These are phyloP conservation scores for Cylindrotheca closterium DNA, from an alignment of 108 stramenopile species.

Conservation along the genomic window DNA sequence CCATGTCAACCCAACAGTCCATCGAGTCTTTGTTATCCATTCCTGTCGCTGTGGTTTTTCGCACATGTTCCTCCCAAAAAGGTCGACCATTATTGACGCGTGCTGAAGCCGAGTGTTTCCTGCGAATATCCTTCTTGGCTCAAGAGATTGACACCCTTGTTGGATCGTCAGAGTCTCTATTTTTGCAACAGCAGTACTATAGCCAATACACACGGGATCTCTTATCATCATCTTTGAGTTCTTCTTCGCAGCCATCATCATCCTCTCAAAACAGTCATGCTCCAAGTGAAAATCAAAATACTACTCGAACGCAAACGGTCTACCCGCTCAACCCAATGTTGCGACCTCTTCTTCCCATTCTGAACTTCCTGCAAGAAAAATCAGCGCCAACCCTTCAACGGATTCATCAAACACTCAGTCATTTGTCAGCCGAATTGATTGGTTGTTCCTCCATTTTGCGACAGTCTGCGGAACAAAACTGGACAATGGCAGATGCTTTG, in stretches of 20 bases:
- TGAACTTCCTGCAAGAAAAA: background rate
- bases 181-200: constrained; percentile 5
- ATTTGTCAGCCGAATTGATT: background rate
- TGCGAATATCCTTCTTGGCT: constrained; percentile 20
- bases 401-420: constrained; percentile 2
- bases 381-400: constrained; percentile 1
- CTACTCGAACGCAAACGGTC: no score
- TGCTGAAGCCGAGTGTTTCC: constrained; percentile 31
- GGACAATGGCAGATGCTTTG: constrained; percentile 9
- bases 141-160: constrained; percentile 39
- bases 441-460: constrained; percentile 7
- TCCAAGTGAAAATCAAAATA: background rate
- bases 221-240: no score
- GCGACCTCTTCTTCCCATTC: background rate
- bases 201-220: background rate
- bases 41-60: constrained; percentile 28
- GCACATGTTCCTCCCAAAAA: background rate
- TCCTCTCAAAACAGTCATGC: no score
- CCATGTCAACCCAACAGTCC: constrained; percentile 9
- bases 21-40: constrained; percentile 21
- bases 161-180: constrained; percentile 4
- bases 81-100: constrained; percentile 27
- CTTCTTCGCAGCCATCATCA: no score
- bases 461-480: constrained; percentile 30
- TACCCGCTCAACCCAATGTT: background rate